Percentiles rank a stretch among this genome's conserved stretches.
Conservation (phyloP, 148 eudicot genomes). For the Fagopyrum tataricum region DNA sequence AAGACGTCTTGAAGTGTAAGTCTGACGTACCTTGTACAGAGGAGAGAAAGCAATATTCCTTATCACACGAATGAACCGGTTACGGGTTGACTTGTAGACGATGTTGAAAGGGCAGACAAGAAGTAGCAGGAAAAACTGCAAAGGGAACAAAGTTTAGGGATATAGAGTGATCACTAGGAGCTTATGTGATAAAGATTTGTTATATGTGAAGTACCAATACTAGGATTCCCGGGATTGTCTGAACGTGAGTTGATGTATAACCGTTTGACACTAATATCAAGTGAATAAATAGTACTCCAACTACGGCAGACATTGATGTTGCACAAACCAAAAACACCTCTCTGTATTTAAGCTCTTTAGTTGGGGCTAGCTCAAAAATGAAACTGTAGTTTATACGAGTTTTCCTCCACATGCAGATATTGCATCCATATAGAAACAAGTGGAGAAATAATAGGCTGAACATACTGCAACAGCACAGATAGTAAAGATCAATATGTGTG, state of each 20-base stretch:
- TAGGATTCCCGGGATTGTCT: conserved; percentile 70
- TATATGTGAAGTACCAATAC: conserved; percentile 48
- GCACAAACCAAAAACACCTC: conserved; percentile 89
- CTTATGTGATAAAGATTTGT: conserved; percentile 7
- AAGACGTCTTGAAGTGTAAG: not conserved
- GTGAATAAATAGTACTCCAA: conserved; percentile 77
- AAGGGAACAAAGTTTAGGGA: conserved; percentile 2
- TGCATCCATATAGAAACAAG: conserved; percentile 91
- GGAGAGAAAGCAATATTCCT: conserved; percentile 80
- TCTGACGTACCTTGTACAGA: conserved; percentile 57
- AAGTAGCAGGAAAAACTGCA: conserved; percentile 53
- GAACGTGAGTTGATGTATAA: conserved; percentile 48
- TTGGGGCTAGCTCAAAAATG: conserved; percentile 74
- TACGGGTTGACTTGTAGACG: conserved; percentile 66
- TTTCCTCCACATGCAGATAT: conserved; percentile 86
- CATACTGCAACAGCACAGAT: conserved; percentile 50
- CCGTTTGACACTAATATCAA: conserved; percentile 68
- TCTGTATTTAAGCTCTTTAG: conserved; percentile 78
- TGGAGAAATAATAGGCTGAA: conserved; percentile 86
- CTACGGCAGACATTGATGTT: conserved; percentile 63
- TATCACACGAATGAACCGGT: conserved; percentile 50
- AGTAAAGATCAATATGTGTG: not conserved
- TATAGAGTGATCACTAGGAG: conserved; percentile 4
- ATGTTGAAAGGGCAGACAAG: conserved; percentile 84
- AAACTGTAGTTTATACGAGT: conserved; percentile 83